A percentile compares a stretch with the other conserved stretches of the same genome.
phyloP scores from a whole-genome alignment of 2,329 filamentous ascomycete genomes.

The Scytalidium sp. region DNA sequence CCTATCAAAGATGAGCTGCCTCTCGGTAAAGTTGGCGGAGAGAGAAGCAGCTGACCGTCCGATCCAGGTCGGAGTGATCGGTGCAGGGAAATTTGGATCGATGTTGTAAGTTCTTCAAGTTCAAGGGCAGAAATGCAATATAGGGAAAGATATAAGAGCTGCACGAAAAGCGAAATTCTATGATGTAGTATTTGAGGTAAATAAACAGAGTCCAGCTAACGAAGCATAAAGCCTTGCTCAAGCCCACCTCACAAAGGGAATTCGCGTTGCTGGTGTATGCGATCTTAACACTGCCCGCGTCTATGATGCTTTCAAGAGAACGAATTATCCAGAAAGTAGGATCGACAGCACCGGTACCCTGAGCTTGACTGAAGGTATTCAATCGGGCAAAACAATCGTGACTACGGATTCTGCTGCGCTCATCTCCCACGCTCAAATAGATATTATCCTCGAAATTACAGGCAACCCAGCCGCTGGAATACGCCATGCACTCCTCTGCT shows the following conservation, averaged over 20 bases:
- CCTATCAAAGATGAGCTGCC: constrained; percentile 30
- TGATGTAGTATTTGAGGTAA: too few species aligned
- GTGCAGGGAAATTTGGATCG: constrained; percentile 43
- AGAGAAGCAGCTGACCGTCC: constrained; percentile 35
- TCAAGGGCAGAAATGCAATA: too few species aligned
- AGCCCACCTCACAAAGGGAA: constrained; percentile 37
- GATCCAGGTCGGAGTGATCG: constrained; percentile 41
- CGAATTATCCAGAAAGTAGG: constrained; percentile 35
- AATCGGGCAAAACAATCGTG: constrained; percentile 36
- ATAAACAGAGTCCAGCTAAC: too few species aligned
- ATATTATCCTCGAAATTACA: constrained; percentile 41
- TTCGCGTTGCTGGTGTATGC: constrained; percentile 40
- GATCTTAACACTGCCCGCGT: constrained; percentile 40
- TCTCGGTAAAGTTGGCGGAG: constrained; percentile 38
- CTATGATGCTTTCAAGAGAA: constrained; percentile 36
- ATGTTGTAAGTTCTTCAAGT: constrained; percentile 28
- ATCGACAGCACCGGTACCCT: constrained; percentile 32
- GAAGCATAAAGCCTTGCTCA: constrained; percentile 35
- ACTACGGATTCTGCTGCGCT: constrained; percentile 39
- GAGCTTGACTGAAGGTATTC: constrained; percentile 36
- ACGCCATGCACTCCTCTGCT: constrained; percentile 39
- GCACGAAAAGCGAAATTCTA: too few species aligned
- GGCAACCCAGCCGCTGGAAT: constrained; percentile 41
- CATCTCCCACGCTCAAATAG: constrained; percentile 39
- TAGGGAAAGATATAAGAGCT: too few species aligned